Percentiles rank a stretch among this genome's conserved stretches.
Conservation (phyloP, 148 eudicot species). For the Chenopodium suecicum region DNA sequence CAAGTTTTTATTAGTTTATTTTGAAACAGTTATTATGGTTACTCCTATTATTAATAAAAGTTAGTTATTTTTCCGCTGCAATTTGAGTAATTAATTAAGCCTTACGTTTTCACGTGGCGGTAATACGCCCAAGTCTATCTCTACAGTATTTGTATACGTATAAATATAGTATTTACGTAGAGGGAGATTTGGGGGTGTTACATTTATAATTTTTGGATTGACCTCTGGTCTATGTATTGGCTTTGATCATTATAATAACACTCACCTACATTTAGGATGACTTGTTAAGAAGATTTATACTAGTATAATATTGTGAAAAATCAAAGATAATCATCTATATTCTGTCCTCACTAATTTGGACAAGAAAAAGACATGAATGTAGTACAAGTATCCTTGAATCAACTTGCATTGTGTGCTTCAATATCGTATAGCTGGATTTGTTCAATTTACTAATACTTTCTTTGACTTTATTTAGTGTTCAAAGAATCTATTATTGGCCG, state of each 20-base stretch:
- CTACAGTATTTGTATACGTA: too few relatives aligned
- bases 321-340: conserved; percentile 12
- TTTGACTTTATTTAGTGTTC: conserved; percentile 21
- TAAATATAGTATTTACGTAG: too few relatives aligned
- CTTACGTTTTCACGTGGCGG: too few relatives aligned
- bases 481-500: conserved; percentile 6
- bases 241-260: not conserved
- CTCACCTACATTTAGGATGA: too few relatives aligned
- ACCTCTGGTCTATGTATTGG: not conserved
- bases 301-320: not conserved
- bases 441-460: not conserved
- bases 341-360: conserved; percentile 4
- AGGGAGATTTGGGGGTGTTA: too few relatives aligned
- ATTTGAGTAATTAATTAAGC: too few relatives aligned
- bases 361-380: conserved; percentile 10
- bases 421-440: conserved; percentile 20
- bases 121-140: too few relatives aligned
- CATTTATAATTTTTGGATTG: not conserved
- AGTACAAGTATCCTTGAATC: not conserved
- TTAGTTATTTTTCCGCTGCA: too few relatives aligned
- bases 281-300: conserved; percentile 1
- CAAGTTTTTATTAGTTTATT: too few relatives aligned
- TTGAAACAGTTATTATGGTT: too few relatives aligned
- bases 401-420: conserved; percentile 10
- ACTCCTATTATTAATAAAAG: too few relatives aligned